phyloP scores from a whole-genome alignment of 1,139 yeast genomes.

The Kluyveromyces sp. region DNA sequence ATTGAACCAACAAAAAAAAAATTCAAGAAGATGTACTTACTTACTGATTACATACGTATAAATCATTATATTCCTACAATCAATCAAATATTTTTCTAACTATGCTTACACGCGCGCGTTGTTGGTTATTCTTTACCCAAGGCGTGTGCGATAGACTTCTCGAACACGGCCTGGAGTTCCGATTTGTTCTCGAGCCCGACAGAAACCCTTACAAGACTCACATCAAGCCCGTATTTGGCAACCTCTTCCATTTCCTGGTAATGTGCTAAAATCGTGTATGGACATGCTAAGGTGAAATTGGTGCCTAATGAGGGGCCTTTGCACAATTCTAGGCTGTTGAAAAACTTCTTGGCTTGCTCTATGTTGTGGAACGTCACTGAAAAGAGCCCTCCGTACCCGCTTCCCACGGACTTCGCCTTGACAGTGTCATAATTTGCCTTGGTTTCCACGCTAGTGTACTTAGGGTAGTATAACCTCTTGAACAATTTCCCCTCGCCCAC shows the following conservation, averaged over 20 bases:
- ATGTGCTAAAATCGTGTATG: constrained; percentile 86
- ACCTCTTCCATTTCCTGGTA: constrained; percentile 77
- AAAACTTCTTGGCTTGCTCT: constrained; percentile 62
- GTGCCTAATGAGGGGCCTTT: constrained; percentile 96
- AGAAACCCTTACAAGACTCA: constrained; percentile 72
- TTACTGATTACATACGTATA: constrained; percentile 2
- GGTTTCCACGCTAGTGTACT: constrained; percentile 39
- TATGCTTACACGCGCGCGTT: not conserved
- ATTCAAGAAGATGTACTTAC: not conserved
- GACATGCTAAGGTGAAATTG: constrained; percentile 85
- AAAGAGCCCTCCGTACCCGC: constrained; percentile 86
- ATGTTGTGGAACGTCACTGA: constrained; percentile 68
- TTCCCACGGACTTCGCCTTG: constrained; percentile 51
- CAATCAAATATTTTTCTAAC: not conserved
- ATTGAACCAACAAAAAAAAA: not conserved
- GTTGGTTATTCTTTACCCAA: not conserved
- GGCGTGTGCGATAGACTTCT: constrained; percentile 41
- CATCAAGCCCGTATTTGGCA: constrained; percentile 77
- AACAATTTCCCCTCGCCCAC: constrained; percentile 36
- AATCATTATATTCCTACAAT: constrained; percentile 3
- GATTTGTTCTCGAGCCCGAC: constrained; percentile 67
- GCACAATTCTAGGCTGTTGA: constrained; percentile 64
- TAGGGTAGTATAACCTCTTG: constrained; percentile 66
- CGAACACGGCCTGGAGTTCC: constrained; percentile 41
- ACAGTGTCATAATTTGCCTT: constrained; percentile 62